A percentile compares a stretch with the other conserved stretches of the same genome.
Evolutionary conservation across 2,329 filamentous ascomycete species (phyloP).

Genomic region (Alternaria sp.): DNA sequence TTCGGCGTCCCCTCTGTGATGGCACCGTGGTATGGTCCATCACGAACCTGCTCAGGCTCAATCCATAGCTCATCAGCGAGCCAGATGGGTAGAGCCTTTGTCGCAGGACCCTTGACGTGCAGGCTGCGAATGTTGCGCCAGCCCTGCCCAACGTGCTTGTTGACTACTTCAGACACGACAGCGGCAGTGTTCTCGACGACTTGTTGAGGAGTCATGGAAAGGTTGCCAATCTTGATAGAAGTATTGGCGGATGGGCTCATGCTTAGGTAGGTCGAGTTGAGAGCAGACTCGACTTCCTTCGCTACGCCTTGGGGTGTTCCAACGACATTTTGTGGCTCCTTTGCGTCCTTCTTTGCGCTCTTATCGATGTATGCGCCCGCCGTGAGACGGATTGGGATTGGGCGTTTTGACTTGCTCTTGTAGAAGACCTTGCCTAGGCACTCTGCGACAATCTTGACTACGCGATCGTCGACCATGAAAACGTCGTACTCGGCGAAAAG

Average conservation of each 20-base stretch:
- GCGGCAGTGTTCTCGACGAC: conserved; percentile 81
- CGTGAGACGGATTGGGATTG: conserved; percentile 80
- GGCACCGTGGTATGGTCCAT: conserved; percentile 54
- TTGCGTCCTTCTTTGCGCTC: conserved; percentile 50
- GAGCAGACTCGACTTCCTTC: conserved; percentile 79
- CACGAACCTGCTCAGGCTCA: conserved; percentile 76
- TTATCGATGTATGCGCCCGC: conserved; percentile 69
- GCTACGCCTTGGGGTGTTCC: conserved; percentile 73
- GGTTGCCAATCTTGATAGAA: conserved; percentile 79
- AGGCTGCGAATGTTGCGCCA: conserved; percentile 87
- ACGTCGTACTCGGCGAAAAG: conserved; percentile 87
- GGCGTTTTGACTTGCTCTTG: conserved; percentile 81
- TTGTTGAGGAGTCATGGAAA: conserved; percentile 76
- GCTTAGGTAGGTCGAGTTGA: conserved; percentile 80
- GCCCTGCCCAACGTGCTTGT: conserved; percentile 82
- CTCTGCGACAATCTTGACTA: conserved; percentile 75
- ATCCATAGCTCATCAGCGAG: conserved; percentile 90
- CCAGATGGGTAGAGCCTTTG: conserved; percentile 92
- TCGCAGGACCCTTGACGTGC: conserved; percentile 90
- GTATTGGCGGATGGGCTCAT: conserved; percentile 81
- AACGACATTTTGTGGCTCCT: conserved; percentile 53
- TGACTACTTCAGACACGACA: conserved; percentile 69
- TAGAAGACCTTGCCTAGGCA: conserved; percentile 93
- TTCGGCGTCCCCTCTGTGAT: conserved; percentile 35
- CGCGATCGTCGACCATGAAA: conserved; percentile 90